These are phyloP conservation scores for Microcyclosporella mali DNA, from an alignment of 2,329 filamentous ascomycete genomes.

Conservation along the genomic window DNA sequence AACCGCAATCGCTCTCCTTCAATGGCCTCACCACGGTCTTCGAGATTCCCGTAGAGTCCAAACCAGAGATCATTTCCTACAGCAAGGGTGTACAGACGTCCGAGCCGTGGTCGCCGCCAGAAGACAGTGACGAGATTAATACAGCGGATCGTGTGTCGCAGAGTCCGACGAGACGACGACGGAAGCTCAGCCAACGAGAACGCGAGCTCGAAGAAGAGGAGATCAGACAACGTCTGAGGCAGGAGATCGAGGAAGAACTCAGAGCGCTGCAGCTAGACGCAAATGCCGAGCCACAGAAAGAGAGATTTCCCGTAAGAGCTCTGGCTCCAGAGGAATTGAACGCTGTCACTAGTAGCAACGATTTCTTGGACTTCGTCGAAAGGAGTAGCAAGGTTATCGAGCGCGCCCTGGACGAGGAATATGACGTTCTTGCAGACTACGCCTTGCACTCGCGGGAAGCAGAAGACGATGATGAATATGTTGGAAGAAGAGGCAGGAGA, in stretches of 20 bases:
- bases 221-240: slow-evolving; percentile 72
- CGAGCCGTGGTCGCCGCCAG: slow-evolving; percentile 54
- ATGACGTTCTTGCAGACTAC: slow-evolving; percentile 94
- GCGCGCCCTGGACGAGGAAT: slow-evolving; percentile 87
- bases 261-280: slow-evolving; percentile 56
- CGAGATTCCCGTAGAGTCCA: slow-evolving; percentile 64
- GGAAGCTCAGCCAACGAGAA: slow-evolving; percentile 71
- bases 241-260: slow-evolving; percentile 89
- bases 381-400: slow-evolving; percentile 96
- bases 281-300: slow-evolving; percentile 42
- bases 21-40: slow-evolving; percentile 69
- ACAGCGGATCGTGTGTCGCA: slow-evolving; percentile 54
- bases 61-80: slow-evolving; percentile 81
- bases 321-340: slow-evolving; percentile 79
- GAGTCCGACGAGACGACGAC: slow-evolving; percentile 49
- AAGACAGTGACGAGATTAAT: slow-evolving; percentile 52
- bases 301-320: slow-evolving; percentile 58
- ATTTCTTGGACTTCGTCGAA: slow-evolving; percentile 93
- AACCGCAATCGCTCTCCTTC: slow-evolving; percentile 66
- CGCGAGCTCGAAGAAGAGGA: slow-evolving; percentile 76
- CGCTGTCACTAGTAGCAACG: slow-evolving; percentile 83
- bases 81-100: slow-evolving; percentile 94
- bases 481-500: slow-evolving; percentile 64
- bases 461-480: slow-evolving; percentile 70
- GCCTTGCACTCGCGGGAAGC: slow-evolving; percentile 68